These are phyloP conservation scores for Aspergillus thermomutatus DNA, from an alignment of 2,329 filamentous ascomycete genomes.

Conservation along the genomic window DNA sequence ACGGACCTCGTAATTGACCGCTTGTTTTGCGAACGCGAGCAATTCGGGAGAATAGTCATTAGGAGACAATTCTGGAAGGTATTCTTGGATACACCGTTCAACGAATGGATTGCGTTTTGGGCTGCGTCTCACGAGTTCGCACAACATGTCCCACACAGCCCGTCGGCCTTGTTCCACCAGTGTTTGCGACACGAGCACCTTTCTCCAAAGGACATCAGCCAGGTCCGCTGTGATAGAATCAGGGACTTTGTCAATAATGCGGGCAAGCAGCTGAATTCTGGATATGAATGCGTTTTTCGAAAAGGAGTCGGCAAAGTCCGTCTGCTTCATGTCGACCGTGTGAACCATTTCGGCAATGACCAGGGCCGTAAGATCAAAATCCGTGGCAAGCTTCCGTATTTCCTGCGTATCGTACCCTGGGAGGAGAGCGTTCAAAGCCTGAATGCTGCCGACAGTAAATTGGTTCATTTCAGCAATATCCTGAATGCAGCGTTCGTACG, in stretches of 20 bases:
- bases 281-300: constrained; percentile 47
- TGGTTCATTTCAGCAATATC: constrained; percentile 63
- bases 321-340: constrained; percentile 44
- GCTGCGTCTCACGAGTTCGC: constrained; percentile 27
- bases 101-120: constrained; percentile 38
- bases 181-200: constrained; percentile 64
- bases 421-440: constrained; percentile 53
- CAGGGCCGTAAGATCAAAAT: constrained; percentile 61
- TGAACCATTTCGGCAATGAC: constrained; percentile 64
- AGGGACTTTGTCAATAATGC: constrained; percentile 61
- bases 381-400: constrained; percentile 54
- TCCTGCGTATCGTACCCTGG: constrained; percentile 46
- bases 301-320: constrained; percentile 37
- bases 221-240: constrained; percentile 60
- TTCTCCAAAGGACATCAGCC: constrained; percentile 65
- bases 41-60: constrained; percentile 37
- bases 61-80: constrained; percentile 39
- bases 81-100: constrained; percentile 42
- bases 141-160: constrained; percentile 68
- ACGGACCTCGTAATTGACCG: constrained; percentile 49
- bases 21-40: constrained; percentile 42
- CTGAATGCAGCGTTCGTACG: constrained; percentile 65
- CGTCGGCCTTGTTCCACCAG: constrained; percentile 60
- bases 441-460: constrained; percentile 70
- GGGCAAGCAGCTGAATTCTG: constrained; percentile 56